Base-by-base conservation (phyloP, 306 rosid species). In the Citrullus colocynthis region DNA sequence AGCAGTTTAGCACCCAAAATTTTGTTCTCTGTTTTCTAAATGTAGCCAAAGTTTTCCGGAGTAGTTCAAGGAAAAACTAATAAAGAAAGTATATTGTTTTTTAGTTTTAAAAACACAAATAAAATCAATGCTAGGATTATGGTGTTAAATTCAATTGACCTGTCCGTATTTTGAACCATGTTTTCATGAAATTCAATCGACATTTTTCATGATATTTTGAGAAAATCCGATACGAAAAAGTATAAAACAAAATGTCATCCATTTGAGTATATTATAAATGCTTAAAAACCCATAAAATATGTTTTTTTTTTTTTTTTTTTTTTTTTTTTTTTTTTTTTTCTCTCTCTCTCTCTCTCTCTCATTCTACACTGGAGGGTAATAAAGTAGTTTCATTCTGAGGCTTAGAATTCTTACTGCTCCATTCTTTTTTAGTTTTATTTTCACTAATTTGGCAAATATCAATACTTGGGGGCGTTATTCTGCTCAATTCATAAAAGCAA, bases 341-440 rank as follows among this genome's bases (percentile, higher is more conserved):
- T 24, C n/a, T n/a, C n/a, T n/a, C n/a, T n/a, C n/a, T 24, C 28
- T 24, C 28, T 24, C 28, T 32, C 36, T 32, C 67, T 7, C 16
- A 52, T 2, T 34, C 11, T 36, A 12, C 52, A n/a, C 11, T 21
- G 67, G 65, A 76, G 18, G 39, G 79, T 56, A 76, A 57, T 58
- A 58, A 76, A 76, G 16, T 76, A 76, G 79, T 74, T 52, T 74
- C 78, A 74, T 74, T 52, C 30, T 16, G 78, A 74, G 78, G 78
- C 78, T 54, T 54, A 74, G 32, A 30, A 74, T 30, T 49, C 58
- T 48, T 72, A 49, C 42, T 49, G 32, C 45, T 52, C 78, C 78
- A 74, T 74, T 54, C 11, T 21, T 48, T 72, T 36, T 64, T 13
- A 51, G 6, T 48, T 48, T 48, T 41, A 16, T 73, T 71, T 14